phyloP scores from a whole-genome alignment of 1,284 basidiomycete genomes.

The Irpex sp. region DNA sequence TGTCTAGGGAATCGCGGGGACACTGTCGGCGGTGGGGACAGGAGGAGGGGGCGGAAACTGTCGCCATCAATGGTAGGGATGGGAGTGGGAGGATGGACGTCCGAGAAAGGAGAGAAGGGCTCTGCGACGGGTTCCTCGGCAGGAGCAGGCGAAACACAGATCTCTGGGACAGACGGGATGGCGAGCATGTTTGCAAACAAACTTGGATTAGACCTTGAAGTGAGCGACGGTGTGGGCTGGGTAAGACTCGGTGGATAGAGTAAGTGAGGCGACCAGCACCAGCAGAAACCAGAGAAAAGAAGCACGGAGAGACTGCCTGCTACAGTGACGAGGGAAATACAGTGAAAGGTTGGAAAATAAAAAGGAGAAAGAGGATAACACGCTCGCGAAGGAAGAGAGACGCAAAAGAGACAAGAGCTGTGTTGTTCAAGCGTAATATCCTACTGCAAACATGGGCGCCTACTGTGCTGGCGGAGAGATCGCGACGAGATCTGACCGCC shows the following conservation, averaged over 20 bases:
- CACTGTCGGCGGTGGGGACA: conserved; percentile 53
- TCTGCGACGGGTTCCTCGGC: conserved; percentile 46
- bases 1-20: conserved; percentile 38
- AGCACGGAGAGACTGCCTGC: conserved; percentile 21
- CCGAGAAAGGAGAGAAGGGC: conserved; percentile 65
- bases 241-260: conserved; percentile 8
- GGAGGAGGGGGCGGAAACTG: conserved; percentile 49
- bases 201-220: conserved; percentile 14
- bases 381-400: conserved; percentile 20
- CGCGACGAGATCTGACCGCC: not conserved
- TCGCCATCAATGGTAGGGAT: conserved; percentile 32
- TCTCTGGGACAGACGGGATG: conserved; percentile 52
- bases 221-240: conserved; percentile 17
- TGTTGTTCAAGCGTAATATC: not conserved
- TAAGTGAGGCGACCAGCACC: conserved; percentile 45
- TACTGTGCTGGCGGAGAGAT: not conserved
- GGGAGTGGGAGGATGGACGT: conserved; percentile 31
- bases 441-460: not conserved
- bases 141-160: conserved; percentile 64
- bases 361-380: conserved; percentile 19
- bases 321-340: conserved; percentile 11
- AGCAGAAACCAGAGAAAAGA: conserved; percentile 10
- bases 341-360: conserved; percentile 16
- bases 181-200: conserved; percentile 36
- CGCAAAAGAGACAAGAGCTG: conserved; percentile 17